phyloP scores from a whole-genome alignment of 257 asterid genomes.

The Solanum phureja region DNA sequence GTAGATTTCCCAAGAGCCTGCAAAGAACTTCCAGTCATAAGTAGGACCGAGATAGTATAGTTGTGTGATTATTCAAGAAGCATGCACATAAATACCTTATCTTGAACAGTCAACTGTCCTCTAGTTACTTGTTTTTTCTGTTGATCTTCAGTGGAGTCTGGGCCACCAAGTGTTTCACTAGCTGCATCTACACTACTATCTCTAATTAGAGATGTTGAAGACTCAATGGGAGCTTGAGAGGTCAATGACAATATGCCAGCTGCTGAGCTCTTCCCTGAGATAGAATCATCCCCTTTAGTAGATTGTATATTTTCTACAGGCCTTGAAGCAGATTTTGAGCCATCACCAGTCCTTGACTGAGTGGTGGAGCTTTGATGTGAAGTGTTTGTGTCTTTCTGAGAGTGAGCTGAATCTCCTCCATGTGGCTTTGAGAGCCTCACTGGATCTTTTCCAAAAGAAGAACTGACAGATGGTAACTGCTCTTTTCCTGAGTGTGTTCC shows the following conservation, averaged over 20 bases:
- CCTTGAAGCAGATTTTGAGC: constrained; percentile 15
- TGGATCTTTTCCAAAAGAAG: constrained; percentile 38
- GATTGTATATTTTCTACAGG: constrained; percentile 5
- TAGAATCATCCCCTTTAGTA: constrained; percentile 17
- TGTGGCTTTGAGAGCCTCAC: constrained; percentile 22
- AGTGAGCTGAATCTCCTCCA: constrained; percentile 15
- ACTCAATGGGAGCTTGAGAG: constrained; percentile 13
- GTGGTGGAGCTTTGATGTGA: constrained; percentile 22
- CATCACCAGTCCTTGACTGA: constrained; percentile 35
- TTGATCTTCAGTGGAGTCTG: constrained; percentile 21
- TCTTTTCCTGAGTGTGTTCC: constrained; percentile 45
- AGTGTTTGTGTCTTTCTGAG: constrained; percentile 34
- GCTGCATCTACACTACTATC: constrained; percentile 13
- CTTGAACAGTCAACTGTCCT: constrained; percentile 9
- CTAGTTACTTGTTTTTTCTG: constrained; percentile 14
- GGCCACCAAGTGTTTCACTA: constrained; percentile 10
- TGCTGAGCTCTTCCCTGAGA: constrained; percentile 14
- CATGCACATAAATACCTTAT: constrained; percentile 36
- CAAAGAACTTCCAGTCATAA: background rate
- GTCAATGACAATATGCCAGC: constrained; percentile 8
- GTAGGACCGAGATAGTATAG: background rate
- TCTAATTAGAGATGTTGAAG: constrained; percentile 13
- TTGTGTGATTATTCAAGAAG: constrained; percentile 4
- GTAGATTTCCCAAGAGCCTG: constrained; percentile 37
- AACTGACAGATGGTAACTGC: constrained; percentile 19